Percentiles rank a stretch among this genome's conserved stretches.
These are phyloP conservation scores for Lyophyllum decastes DNA, from an alignment of 768 basidiomycete species.

Conservation along the genomic window DNA sequence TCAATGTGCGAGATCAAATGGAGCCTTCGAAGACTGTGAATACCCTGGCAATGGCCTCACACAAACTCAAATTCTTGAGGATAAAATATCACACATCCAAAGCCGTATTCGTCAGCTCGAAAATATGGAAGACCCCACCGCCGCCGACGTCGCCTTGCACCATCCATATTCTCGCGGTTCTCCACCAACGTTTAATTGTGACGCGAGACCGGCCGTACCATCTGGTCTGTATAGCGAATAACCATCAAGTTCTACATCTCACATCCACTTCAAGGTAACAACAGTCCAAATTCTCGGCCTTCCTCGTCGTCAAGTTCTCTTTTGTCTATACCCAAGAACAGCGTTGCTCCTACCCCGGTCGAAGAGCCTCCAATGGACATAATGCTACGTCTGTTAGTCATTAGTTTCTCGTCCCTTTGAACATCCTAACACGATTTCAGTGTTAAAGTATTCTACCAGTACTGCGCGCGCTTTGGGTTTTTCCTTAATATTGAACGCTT, in stretches of 20 bases:
- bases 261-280: neutral
- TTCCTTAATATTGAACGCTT: constrained; percentile 53
- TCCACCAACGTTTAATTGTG: neutral
- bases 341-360: neutral
- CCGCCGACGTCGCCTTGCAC: constrained; percentile 8
- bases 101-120: constrained; percentile 44
- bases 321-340: neutral
- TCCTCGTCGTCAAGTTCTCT: constrained; percentile 8
- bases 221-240: neutral
- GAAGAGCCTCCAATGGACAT: constrained; percentile 15
- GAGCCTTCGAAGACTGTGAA: constrained; percentile 53
- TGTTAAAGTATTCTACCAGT: constrained; percentile 36
- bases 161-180: constrained; percentile 14
- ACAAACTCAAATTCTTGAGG: constrained; percentile 46
- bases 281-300: neutral
- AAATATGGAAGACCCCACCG: constrained; percentile 21
- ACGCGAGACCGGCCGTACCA: neutral
- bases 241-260: neutral
- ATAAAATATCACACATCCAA: constrained; percentile 43
- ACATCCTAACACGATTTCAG: constrained; percentile 18
- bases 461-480: constrained; percentile 49
- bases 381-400: constrained; percentile 14
- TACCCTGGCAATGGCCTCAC: constrained; percentile 48
- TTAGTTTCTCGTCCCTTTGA: neutral
- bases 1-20: constrained; percentile 46